phyloP scores from a whole-genome alignment of 495 filamentous ascomycete species.

The Pseudomonodictys pantanalensis region DNA sequence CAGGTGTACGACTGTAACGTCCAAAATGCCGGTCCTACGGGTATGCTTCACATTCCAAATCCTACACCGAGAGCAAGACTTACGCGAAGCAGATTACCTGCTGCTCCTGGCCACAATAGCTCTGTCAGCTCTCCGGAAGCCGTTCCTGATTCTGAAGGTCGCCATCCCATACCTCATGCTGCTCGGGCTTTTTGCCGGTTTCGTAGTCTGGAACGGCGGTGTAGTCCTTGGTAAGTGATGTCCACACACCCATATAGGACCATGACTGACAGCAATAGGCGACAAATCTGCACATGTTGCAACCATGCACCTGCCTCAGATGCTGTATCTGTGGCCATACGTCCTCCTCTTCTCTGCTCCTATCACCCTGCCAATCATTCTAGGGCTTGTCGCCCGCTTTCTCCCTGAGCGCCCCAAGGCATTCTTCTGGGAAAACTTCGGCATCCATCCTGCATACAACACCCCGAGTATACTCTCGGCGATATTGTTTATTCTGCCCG shows the following conservation, averaged over 20 bases:
- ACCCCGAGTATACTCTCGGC: conserved; percentile 44
- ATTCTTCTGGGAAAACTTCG: conserved; percentile 31
- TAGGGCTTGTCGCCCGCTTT: conserved; percentile 24
- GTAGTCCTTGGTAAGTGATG: conserved; percentile 74
- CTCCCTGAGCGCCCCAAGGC: conserved; percentile 20
- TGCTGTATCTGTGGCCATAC: conserved; percentile 93
- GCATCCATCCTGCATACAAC: conserved; percentile 27
- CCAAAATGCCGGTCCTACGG: conserved; percentile 19
- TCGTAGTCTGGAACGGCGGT: conserved; percentile 82
- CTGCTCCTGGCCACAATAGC: conserved; percentile 59
- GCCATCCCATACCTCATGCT: conserved; percentile 67
- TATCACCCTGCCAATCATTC: conserved; percentile 56
- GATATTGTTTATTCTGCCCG: conserved; percentile 45
- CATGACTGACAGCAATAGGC: conserved; percentile 47
- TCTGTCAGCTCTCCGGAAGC: conserved; percentile 54
- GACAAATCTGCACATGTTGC: conserved; percentile 93
- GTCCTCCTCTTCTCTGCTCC: conserved; percentile 86
- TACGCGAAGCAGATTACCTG: conserved; percentile 53
- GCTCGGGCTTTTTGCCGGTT: conserved; percentile 64
- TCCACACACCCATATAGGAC: neutral
- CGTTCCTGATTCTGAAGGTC: conserved; percentile 47
- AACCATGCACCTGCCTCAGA: conserved; percentile 82
- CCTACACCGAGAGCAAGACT: neutral
- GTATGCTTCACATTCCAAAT: neutral
- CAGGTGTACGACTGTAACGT: conserved; percentile 61